phyloP scores from a whole-genome alignment of 2,329 filamentous ascomycete genomes.

The Arthroderma sp. region DNA sequence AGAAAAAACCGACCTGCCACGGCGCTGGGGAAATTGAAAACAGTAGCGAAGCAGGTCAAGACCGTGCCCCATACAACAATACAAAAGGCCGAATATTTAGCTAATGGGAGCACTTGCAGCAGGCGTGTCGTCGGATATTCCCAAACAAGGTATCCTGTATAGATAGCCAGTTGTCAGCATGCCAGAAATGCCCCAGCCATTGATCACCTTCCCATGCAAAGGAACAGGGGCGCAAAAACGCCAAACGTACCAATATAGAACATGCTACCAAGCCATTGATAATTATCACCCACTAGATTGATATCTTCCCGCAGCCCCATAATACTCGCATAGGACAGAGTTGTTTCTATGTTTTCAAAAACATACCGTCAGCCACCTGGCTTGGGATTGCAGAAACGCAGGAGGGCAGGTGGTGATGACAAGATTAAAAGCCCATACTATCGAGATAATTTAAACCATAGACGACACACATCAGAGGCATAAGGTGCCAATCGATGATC shows the following conservation, averaged over 20 bases:
- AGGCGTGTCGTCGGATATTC: slow-evolving; percentile 55
- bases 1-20: slow-evolving; percentile 55
- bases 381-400: not conserved
- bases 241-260: slow-evolving; percentile 40
- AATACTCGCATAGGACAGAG: slow-evolving; percentile 36
- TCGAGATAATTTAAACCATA: slow-evolving; percentile 48
- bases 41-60: slow-evolving; percentile 50
- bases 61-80: slow-evolving; percentile 41
- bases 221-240: slow-evolving; percentile 34
- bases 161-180: not conserved
- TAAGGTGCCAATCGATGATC: slow-evolving; percentile 49
- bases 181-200: not conserved
- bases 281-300: slow-evolving; percentile 37
- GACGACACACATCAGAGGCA: slow-evolving; percentile 46
- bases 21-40: slow-evolving; percentile 46
- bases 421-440: slow-evolving; percentile 19
- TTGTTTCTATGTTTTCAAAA: slow-evolving; percentile 5
- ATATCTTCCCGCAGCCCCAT: slow-evolving; percentile 43
- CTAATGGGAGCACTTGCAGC: slow-evolving; percentile 50
- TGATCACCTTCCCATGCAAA: slow-evolving; percentile 35
- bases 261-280: slow-evolving; percentile 39
- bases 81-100: slow-evolving; percentile 52
- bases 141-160: slow-evolving; percentile 38
- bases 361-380: not conserved
- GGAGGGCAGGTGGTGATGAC: not conserved